Evolutionary conservation across 768 basidiomycete genomes (phyloP).

Genomic region (Boletus eberwhitei): DNA sequence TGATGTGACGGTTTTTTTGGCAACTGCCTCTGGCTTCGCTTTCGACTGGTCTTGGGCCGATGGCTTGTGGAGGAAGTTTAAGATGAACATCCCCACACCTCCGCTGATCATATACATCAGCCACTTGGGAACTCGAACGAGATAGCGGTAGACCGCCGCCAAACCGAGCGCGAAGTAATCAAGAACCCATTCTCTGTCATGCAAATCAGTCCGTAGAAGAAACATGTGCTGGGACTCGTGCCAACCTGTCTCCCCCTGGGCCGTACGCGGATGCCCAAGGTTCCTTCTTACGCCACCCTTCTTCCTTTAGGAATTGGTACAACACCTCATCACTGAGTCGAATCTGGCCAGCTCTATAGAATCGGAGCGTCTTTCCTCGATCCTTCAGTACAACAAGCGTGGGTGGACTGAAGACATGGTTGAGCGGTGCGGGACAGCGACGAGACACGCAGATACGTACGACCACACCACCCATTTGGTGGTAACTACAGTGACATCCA

Average conservation of each 20-base stretch:
- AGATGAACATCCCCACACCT: constrained; percentile 58
- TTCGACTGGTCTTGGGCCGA: constrained; percentile 2
- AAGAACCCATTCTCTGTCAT: constrained; percentile 62
- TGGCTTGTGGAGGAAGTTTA: constrained; percentile 59
- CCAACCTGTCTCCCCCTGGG: constrained; percentile 75
- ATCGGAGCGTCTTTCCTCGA: constrained; percentile 76
- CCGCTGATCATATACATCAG: constrained; percentile 65
- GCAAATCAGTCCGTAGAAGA: constrained; percentile 9
- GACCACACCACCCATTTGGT: constrained; percentile 86
- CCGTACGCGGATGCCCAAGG: constrained; percentile 69
- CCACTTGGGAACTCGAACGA: constrained; percentile 66
- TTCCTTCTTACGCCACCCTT: constrained; percentile 57
- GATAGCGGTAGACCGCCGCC: constrained; percentile 49
- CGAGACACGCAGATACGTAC: constrained; percentile 42
- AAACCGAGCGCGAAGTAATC: constrained; percentile 51
- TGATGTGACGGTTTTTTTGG: background rate
- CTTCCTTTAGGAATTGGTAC: constrained; percentile 61
- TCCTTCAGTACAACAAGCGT: constrained; percentile 67
- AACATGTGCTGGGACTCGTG: background rate
- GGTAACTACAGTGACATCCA: constrained; percentile 78
- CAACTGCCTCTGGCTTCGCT: background rate
- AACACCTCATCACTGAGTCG: constrained; percentile 58
- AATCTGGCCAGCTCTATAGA: constrained; percentile 65
- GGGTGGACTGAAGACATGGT: constrained; percentile 56
- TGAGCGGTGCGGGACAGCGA: background rate